phyloP scores from a whole-genome alignment of 805 yeast genomes.

The Alloascoidea hylecoeti region DNA sequence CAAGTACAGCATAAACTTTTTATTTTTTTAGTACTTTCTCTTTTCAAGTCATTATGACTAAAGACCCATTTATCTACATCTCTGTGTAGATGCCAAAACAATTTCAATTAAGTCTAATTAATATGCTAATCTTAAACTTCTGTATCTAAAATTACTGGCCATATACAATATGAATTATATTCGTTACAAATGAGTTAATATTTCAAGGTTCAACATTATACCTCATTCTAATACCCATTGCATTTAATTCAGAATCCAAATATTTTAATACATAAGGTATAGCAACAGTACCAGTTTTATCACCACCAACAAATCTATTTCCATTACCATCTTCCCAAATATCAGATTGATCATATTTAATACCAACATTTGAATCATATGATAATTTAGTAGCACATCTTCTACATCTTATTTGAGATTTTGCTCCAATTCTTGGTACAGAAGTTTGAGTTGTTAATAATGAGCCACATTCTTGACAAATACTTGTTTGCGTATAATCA shows the following conservation, averaged over 20 bases:
- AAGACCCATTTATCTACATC: too few relatives aligned
- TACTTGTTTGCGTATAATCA: slow-evolving; percentile 82
- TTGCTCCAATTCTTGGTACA: slow-evolving; percentile 81
- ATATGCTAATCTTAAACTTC: too few relatives aligned
- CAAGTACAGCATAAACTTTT: too few relatives aligned
- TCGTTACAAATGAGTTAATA: too few relatives aligned
- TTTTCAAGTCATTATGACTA: too few relatives aligned
- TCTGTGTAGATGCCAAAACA: too few relatives aligned
- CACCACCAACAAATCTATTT: slow-evolving; percentile 81
- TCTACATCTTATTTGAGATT: slow-evolving; percentile 74
- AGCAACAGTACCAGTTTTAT: slow-evolving; percentile 87
- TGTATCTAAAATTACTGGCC: too few relatives aligned
- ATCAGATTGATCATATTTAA: slow-evolving; percentile 37
- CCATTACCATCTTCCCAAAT: slow-evolving; percentile 98
- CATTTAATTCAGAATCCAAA: slow-evolving; percentile 87
- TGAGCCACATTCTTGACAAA: slow-evolving; percentile 91
- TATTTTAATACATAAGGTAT: slow-evolving; percentile 94
- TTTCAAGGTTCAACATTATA: slow-evolving; percentile 82
- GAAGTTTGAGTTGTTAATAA: slow-evolving; percentile 78
- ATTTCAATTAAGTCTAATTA: too few relatives aligned
- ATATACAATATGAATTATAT: too few relatives aligned
- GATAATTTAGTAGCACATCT: slow-evolving; percentile 73
- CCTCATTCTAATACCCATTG: slow-evolving; percentile 93
- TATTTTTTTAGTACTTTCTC: too few relatives aligned
- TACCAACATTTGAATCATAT: slow-evolving; percentile 27